Evolutionary conservation across 2,329 filamentous ascomycete species (phyloP).

Genomic region (Pseudogymnoascus sp.): DNA sequence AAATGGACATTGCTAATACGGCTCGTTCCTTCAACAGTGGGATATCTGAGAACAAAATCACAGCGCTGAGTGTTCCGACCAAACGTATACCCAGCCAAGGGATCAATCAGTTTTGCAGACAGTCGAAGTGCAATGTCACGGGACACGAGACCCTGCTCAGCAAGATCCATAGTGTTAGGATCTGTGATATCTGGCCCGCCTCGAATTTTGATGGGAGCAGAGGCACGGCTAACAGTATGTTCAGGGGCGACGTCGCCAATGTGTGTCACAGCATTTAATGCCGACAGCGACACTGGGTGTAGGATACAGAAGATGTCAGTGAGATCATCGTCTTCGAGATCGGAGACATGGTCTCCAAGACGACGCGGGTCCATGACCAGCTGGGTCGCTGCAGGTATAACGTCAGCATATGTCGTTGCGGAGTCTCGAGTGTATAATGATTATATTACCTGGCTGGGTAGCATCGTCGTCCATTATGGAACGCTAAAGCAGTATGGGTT

Average conservation of each 20-base stretch:
- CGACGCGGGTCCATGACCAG: slow-evolving; percentile 74
- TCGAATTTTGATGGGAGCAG: slow-evolving; percentile 32
- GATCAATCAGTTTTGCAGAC: slow-evolving; percentile 64
- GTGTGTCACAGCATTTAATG: slow-evolving; percentile 55
- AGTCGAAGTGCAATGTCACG: slow-evolving; percentile 72
- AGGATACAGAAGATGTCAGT: slow-evolving; percentile 86
- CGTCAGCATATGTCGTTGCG: neutral
- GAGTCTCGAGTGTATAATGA: too few species aligned
- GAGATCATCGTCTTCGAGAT: slow-evolving; percentile 73
- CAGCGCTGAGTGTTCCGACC: slow-evolving; percentile 67
- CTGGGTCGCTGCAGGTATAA: slow-evolving; percentile 57
- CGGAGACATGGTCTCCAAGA: slow-evolving; percentile 71
- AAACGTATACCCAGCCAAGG: slow-evolving; percentile 71
- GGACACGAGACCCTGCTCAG: slow-evolving; percentile 19
- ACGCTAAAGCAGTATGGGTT: neutral
- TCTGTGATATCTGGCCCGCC: slow-evolving; percentile 14
- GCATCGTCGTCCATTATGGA: neutral
- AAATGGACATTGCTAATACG: slow-evolving; percentile 94
- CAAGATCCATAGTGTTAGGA: slow-evolving; percentile 17
- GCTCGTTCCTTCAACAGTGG: slow-evolving; percentile 40
- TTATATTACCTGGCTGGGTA: neutral
- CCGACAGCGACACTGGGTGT: slow-evolving; percentile 67
- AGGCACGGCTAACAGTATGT: slow-evolving; percentile 52
- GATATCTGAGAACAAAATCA: slow-evolving; percentile 54
- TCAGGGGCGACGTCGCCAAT: slow-evolving; percentile 46